These are phyloP conservation scores for Mortierella sp. DNA, from an alignment of 371 early-diverging fungal species.

Conservation along the genomic window DNA sequence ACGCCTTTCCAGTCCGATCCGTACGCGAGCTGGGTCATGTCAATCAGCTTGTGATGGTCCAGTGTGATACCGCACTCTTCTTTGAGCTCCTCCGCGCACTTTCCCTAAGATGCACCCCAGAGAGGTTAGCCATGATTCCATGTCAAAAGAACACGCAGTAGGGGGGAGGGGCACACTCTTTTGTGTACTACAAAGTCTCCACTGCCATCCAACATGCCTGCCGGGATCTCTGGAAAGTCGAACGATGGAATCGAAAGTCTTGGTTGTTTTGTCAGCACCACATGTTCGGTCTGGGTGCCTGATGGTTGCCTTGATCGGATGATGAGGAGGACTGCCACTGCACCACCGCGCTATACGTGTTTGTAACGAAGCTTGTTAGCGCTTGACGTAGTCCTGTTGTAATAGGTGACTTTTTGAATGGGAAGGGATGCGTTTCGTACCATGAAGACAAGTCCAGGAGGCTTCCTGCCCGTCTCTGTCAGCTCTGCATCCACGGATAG, in stretches of 20 bases:
- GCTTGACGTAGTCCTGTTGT: too few relatives aligned
- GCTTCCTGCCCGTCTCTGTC: constrained; percentile 59
- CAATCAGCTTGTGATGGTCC: constrained; percentile 69
- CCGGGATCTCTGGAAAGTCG: constrained; percentile 79
- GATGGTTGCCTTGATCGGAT: constrained; percentile 56
- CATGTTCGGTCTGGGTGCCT: constrained; percentile 58
- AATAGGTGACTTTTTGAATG: too few relatives aligned
- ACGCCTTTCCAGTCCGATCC: constrained; percentile 67
- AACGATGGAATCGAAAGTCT: constrained; percentile 75
- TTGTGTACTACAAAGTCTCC: constrained; percentile 83
- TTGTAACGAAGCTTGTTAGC: too few relatives aligned
- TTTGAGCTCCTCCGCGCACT: constrained; percentile 55
- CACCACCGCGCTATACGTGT: constrained; percentile 71
- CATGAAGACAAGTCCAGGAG: constrained; percentile 86
- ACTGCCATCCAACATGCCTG: constrained; percentile 88
- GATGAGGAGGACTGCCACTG: constrained; percentile 78
- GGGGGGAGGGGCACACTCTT: too few relatives aligned
- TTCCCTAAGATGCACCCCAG: constrained; percentile 22
- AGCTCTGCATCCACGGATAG: constrained; percentile 68
- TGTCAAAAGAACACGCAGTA: too few relatives aligned
- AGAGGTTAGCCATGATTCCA: too few relatives aligned
- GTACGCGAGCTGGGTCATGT: constrained; percentile 69
- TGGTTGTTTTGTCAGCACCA: constrained; percentile 80
- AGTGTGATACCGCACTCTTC: constrained; percentile 72
- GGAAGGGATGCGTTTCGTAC: constrained; percentile 55